Base-by-base conservation (phyloP, 2,329 filamentous ascomycete genomes). In the Colletotrichum melonis region DNA sequence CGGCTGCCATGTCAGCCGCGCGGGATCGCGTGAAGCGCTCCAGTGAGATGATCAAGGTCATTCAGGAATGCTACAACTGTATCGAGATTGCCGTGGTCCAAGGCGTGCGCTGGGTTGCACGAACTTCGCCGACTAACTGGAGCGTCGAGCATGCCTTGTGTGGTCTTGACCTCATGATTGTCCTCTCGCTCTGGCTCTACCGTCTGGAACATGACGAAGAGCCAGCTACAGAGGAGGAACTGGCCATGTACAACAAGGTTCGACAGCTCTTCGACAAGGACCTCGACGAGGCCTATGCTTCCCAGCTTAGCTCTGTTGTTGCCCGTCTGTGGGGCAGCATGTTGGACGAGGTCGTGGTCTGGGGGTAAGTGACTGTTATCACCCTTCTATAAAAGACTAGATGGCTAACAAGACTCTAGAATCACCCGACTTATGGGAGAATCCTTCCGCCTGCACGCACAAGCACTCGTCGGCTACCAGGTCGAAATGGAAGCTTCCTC, bases 151-250 rank as follows among this genome's bases (percentile, higher is more conserved):
- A 99, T 82, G 95, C 97, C 65, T 92, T 99, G 72, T 98, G 95
- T 80, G 96, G 96, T 75, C 91, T 99, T 86, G 97, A 99, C 83
- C 89, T 98, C 77, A 98, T 99, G 91, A 97, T 98, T 82, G 97
- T 98, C 78, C 92, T 99, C 78, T 98, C 95, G 80, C 88, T 98
- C 77, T 99, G 97, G 97, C 92, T 99, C 79, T 98, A 98, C 88
- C 95, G 95, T 86, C 93, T 99, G 88, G 97, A 99, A 93, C 95
- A 98, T 86, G 97, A 99, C 87, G 95, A 97, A 76, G 96, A 98
- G 86, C 92, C 93, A 30, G 93, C 94, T 42, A 94, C 92, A 35
- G 92, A 94, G 77, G 95, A 97, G 80, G 95, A 98, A 84, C 85
- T 93, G 78, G 89, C 87, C 83, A 97, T 97, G 94, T 97, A 97